These are phyloP conservation scores for Colletotrichum sp. DNA, from an alignment of 2,329 filamentous ascomycete genomes.

Conservation along the genomic window DNA sequence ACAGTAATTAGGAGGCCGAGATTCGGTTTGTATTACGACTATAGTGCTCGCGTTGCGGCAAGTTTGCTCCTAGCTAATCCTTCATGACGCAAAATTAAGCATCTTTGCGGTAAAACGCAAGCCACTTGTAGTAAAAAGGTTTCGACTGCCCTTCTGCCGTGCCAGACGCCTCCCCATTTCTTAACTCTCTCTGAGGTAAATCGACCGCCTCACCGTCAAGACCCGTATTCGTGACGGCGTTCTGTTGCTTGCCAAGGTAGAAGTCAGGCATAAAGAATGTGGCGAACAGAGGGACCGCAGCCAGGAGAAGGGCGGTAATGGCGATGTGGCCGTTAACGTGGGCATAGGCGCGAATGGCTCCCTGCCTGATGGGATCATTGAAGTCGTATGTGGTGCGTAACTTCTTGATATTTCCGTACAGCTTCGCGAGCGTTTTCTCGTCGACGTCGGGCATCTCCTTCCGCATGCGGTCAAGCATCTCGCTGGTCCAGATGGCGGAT, in stretches of 20 bases:
- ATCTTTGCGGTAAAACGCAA: background rate
- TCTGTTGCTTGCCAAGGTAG: constrained; percentile 39
- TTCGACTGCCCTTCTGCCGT: background rate
- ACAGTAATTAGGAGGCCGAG: background rate
- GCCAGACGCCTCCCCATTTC: background rate
- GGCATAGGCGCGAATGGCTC: constrained; percentile 40
- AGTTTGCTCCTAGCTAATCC: no score
- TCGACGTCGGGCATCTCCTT: constrained; percentile 32
- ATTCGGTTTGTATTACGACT: background rate
- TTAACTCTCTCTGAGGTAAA: background rate
- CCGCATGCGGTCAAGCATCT: constrained; percentile 39
- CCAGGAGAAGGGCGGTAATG: constrained; percentile 33
- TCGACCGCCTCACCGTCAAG: constrained; percentile 33
- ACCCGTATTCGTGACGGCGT: constrained; percentile 36
- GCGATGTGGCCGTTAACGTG: constrained; percentile 39
- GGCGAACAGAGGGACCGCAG: constrained; percentile 36
- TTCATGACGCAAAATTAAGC: fast-evolving
- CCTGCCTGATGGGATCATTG: constrained; percentile 38
- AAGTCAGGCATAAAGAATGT: constrained; percentile 47
- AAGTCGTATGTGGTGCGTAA: constrained; percentile 36
- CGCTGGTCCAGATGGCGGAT: constrained; percentile 41
- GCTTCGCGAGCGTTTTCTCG: constrained; percentile 26
- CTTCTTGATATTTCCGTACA: constrained; percentile 40
- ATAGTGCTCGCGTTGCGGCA: background rate
- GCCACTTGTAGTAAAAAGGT: background rate